Conservation (phyloP, 371 early-diverging fungal genomes). For the Mucor indicus region DNA sequence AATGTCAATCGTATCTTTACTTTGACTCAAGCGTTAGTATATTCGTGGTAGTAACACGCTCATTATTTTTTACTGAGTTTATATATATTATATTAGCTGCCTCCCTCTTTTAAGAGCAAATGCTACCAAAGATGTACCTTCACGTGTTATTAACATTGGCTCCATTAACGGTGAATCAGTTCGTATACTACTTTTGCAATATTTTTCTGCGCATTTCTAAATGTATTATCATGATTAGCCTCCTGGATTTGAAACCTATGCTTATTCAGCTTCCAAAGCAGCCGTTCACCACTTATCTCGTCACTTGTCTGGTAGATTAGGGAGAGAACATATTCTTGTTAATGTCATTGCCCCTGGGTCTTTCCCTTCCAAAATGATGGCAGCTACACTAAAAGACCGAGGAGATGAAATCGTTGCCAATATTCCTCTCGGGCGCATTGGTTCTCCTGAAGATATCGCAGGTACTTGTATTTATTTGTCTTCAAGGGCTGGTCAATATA, state of each 20-base stretch:
- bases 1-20: constrained; percentile 86
- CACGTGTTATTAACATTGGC: constrained; percentile 66
- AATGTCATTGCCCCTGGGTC: constrained; percentile 92
- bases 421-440: constrained; percentile 78
- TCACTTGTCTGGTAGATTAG: constrained; percentile 68
- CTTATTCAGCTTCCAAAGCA: constrained; percentile 79
- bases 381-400: constrained; percentile 57
- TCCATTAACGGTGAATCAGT: constrained; percentile 70
- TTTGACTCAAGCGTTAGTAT: constrained; percentile 76
- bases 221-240: too few species aligned
- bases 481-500: constrained; percentile 72
- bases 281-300: constrained; percentile 76
- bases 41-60: too few species aligned
- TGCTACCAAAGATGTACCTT: constrained; percentile 55
- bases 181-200: too few species aligned
- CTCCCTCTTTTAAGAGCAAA: constrained; percentile 72
- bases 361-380: constrained; percentile 91
- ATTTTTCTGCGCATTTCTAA: too few species aligned
- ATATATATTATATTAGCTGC: constrained; percentile 50
- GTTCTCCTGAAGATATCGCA: constrained; percentile 84
- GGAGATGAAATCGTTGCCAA: constrained; percentile 54
- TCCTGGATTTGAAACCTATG: constrained; percentile 65
- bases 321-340: constrained; percentile 66
- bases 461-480: constrained; percentile 75
- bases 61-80: too few species aligned